phyloP scores from a whole-genome alignment of 495 filamentous ascomycete genomes.

The Talaromyces stipitatus region DNA sequence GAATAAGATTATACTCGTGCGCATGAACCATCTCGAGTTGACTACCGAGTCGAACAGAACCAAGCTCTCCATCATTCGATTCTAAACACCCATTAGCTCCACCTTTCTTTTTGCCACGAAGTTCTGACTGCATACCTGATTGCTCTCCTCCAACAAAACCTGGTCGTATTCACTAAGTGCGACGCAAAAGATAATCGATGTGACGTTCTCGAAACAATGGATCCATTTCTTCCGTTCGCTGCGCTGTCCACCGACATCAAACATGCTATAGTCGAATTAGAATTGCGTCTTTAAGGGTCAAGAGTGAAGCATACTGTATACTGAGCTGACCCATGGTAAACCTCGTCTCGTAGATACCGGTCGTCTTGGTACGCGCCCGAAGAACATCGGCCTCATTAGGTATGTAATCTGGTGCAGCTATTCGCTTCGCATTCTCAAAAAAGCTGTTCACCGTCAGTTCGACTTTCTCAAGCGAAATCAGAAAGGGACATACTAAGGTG shows the following conservation, averaged over 20 bases:
- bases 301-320: conserved; percentile 72
- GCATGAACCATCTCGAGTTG: conserved; percentile 98
- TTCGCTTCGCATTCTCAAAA: conserved; percentile 85
- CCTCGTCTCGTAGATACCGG: conserved; percentile 96
- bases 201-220: conserved; percentile 99
- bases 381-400: conserved; percentile 90
- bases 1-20: conserved; percentile 96
- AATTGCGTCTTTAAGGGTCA: background rate
- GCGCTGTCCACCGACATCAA: conserved; percentile 94
- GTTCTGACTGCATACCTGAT: conserved; percentile 57
- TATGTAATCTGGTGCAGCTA: conserved; percentile 77
- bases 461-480: background rate
- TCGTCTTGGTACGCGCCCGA: conserved; percentile 96
- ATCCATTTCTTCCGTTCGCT: conserved; percentile 99
- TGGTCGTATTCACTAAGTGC: conserved; percentile 98
- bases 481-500: conserved; percentile 66
- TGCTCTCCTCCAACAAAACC: conserved; percentile 90
- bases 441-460: conserved; percentile 54
- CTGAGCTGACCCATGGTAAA: conserved; percentile 97
- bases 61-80: conserved; percentile 98
- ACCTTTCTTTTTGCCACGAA: background rate
- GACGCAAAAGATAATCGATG: conserved; percentile 99
- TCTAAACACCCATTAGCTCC: conserved; percentile 40
- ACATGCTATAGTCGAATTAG: conserved; percentile 63
- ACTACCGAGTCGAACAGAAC: conserved; percentile 98